Conservation (phyloP, 1,284 basidiomycete genomes). For the Quambalaria eucalypti region DNA sequence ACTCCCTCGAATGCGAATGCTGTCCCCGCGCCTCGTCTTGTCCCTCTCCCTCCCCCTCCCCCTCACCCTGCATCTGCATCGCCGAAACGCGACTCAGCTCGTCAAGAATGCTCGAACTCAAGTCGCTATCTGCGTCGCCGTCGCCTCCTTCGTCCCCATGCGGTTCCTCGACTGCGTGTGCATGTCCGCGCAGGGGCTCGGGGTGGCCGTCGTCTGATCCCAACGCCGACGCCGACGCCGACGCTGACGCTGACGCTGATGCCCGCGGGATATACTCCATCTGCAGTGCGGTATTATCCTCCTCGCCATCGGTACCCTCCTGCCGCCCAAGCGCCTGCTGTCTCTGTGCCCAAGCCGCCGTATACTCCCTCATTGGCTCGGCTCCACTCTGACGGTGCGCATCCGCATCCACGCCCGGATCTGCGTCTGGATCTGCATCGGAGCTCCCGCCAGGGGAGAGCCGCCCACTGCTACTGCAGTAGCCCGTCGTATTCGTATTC, state of each 20-base stretch:
- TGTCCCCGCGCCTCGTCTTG: no score
- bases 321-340: neutral
- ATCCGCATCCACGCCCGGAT: no score
- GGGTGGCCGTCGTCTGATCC: conserved; percentile 8
- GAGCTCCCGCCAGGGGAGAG: neutral
- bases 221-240: conserved; percentile 8
- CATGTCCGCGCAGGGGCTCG: neutral
- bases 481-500: neutral
- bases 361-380: neutral
- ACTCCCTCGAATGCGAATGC: no score
- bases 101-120: conserved; percentile 27
- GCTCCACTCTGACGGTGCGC: neutral
- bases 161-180: neutral
- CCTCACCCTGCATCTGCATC: conserved; percentile 14
- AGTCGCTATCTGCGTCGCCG: conserved; percentile 13
- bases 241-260: neutral
- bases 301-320: neutral
- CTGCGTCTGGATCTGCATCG: neutral
- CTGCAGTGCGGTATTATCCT: no score
- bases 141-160: conserved; percentile 3
- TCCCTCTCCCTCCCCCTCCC: no score
- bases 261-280: no score
- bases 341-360: neutral
- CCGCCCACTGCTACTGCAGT: neutral
- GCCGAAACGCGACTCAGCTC: conserved; percentile 25